These are phyloP conservation scores for Petasospora fabianii DNA, from an alignment of 1,139 yeast species.

Conservation along the genomic window DNA sequence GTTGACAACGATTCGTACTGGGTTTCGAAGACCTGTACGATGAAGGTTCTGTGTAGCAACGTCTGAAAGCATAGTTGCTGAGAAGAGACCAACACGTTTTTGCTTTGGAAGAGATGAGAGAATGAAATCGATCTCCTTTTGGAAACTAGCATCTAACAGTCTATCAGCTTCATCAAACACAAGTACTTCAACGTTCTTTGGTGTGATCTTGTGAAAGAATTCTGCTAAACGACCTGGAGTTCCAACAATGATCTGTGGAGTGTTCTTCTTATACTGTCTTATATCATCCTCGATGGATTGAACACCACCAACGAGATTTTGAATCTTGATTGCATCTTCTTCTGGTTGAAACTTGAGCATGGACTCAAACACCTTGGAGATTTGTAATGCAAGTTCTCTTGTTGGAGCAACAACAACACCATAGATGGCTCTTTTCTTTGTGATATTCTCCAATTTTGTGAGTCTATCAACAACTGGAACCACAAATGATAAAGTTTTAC, in stretches of 20 bases:
- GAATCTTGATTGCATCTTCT: conserved; percentile 50
- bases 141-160: conserved; percentile 75
- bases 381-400: conserved; percentile 86
- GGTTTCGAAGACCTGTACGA: conserved; percentile 83
- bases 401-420: conserved; percentile 84
- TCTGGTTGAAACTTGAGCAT: conserved; percentile 61
- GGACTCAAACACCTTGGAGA: conserved; percentile 58
- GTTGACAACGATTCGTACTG: conserved; percentile 77
- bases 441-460: conserved; percentile 29
- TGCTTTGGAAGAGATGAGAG: conserved; percentile 76
- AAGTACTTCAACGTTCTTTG: conserved; percentile 63
- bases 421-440: conserved; percentile 46
- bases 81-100: conserved; percentile 87
- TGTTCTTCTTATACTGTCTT: conserved; percentile 46
- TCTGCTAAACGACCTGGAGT: conserved; percentile 92
- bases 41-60: conserved; percentile 71
- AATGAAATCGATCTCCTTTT: conserved; percentile 62
- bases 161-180: conserved; percentile 94
- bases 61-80: conserved; percentile 69
- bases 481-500: conserved; percentile 85
- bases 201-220: conserved; percentile 52
- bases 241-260: conserved; percentile 78
- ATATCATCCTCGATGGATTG: conserved; percentile 72
- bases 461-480: conserved; percentile 77
- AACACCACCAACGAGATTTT: conserved; percentile 77